Percentiles rank a stretch among this genome's conserved stretches.
Conservation (phyloP, 2,329 filamentous ascomycete genomes). For the Calcarisporium arbuscula region DNA sequence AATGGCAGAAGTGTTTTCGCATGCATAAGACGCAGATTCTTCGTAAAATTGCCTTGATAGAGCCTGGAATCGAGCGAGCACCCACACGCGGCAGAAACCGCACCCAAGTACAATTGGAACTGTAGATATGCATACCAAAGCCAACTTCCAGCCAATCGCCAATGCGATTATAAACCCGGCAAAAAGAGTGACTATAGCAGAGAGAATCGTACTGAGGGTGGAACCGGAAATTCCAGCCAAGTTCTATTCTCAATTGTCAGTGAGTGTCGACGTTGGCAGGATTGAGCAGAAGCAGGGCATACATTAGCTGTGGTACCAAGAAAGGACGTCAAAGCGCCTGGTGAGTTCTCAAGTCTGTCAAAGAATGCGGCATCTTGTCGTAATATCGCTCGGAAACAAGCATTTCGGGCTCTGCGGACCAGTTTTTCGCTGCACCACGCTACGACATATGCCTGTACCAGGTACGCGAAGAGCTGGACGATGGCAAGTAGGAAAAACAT, state of each 20-base stretch:
- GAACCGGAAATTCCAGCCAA: too few relatives aligned
- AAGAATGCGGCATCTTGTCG: constrained; percentile 32
- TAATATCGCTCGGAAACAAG: constrained; percentile 15
- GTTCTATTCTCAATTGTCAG: too few relatives aligned
- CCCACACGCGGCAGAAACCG: constrained; percentile 28
- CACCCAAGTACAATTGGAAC: constrained; percentile 32
- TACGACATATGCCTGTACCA: constrained; percentile 10
- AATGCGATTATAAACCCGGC: not conserved
- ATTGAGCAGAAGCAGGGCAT: too few relatives aligned
- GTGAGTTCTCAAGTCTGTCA: constrained; percentile 13
- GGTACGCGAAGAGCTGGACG: constrained; percentile 28
- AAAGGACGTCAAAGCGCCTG: constrained; percentile 17
- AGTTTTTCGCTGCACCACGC: constrained; percentile 16
- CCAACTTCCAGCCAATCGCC: constrained; percentile 2
- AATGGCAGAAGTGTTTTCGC: constrained; percentile 56
- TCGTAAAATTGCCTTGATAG: too few relatives aligned
- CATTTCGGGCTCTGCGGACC: constrained; percentile 3
- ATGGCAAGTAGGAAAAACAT: constrained; percentile 42
- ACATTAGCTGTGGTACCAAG: too few relatives aligned
- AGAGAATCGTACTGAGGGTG: too few relatives aligned
- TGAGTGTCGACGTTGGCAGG: too few relatives aligned
- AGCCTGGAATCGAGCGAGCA: constrained; percentile 19
- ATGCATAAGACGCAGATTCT: constrained; percentile 55
- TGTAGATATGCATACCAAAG: constrained; percentile 25
- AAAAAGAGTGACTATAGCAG: constrained; percentile 1